Evolutionary conservation across 441 rosid genomes (phyloP).

Genomic region (Biscutella laevigata): DNA sequence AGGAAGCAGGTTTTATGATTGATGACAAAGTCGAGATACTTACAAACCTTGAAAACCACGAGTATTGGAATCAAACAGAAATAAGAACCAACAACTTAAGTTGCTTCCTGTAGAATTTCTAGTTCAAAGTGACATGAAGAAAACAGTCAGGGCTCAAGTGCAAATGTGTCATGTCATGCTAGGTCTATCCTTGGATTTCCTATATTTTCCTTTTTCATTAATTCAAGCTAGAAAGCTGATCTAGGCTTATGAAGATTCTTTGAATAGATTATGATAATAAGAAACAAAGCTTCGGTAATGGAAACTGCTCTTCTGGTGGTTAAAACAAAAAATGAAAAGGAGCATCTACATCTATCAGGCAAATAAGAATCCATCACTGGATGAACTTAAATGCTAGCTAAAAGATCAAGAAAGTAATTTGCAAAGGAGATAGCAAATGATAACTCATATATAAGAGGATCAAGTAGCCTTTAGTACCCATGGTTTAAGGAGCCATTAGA

Average conservation of each 20-base stretch:
- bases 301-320: not conserved
- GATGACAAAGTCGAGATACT: not conserved
- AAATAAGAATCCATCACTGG: not conserved
- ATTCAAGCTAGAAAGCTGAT: not conserved
- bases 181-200: not conserved
- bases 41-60: not conserved
- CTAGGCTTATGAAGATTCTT: too few relatives aligned
- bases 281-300: not conserved
- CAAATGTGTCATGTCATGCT: not conserved
- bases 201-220: too few relatives aligned
- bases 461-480: conserved; percentile 29
- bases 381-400: not conserved
- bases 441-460: not conserved
- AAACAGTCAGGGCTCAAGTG: not conserved
- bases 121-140: not conserved
- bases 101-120: not conserved
- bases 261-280: not conserved
- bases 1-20: not conserved
- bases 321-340: not conserved
- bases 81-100: not conserved
- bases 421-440: not conserved
- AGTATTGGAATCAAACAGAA: not conserved
- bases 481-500: conserved; percentile 34
- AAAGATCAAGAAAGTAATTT: not conserved
- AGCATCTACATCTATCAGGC: not conserved